Base-by-base conservation (phyloP, 2,329 filamentous ascomycete genomes). In the Polychaeton citri region DNA sequence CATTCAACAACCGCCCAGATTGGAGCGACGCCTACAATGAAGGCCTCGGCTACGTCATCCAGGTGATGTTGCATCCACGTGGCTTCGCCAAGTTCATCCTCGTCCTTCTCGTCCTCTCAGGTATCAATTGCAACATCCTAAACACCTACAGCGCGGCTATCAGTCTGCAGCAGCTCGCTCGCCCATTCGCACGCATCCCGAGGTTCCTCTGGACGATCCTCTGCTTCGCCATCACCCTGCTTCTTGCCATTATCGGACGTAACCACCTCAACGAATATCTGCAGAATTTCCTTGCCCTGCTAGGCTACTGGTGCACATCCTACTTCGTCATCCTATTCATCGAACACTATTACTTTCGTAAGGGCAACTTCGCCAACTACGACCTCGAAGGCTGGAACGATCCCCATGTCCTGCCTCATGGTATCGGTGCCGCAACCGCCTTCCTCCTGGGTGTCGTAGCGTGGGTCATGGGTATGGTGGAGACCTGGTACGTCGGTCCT, bases 401-500 rank as follows among this genome's bases (percentile, higher is more conserved):
- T 30, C 62, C 60, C 0, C 45, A 41, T n/a, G 50, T 55, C 20
- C 47, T 68, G 26, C 64, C 64, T 1, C 37, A 57, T 5, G 64
- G 64, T 6, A 51, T 62, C 32, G 63, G 62, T 5, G 63, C 55
- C 2, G 53, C 54, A 4, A 39, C 50, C 1, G 57, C 61, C 4
- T 61, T 66, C 35, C 45, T 50, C 2, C 40, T 63, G 0, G 61
- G 61, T 5, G 52, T 61, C 2, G 41, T 61, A 5, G 56, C 55
- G 6, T 72, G 69, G 57, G 58, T 71, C 16, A 57, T 76, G 48
- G 73, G 72, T 2, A 76, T 77, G 72, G 63, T 62, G 32, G 72
- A 66, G 44, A 54, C 68, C 16, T 69, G 68, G 2, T 34, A 49
- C 35, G 42, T 49, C 12, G 77, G 78, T 1, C 77, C 76, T 0